A percentile compares a stretch with the other conserved stretches of the same genome.
These are phyloP conservation scores for Boletus hoseneyae DNA, from an alignment of 1,284 basidiomycete genomes.

Conservation along the genomic window DNA sequence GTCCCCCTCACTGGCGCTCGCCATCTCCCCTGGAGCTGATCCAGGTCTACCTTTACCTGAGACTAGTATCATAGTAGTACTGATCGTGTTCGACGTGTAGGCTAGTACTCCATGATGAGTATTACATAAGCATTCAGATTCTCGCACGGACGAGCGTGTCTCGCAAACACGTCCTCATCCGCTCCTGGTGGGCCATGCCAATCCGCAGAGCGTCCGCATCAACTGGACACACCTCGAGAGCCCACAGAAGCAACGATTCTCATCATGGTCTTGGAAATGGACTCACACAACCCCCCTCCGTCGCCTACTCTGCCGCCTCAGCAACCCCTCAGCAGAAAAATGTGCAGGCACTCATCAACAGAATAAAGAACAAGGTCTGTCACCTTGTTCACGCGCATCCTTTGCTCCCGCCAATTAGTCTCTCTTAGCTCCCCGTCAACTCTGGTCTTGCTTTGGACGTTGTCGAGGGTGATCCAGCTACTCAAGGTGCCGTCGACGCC, in stretches of 20 bases:
- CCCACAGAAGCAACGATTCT: constrained; percentile 50
- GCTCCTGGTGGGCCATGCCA: constrained; percentile 34
- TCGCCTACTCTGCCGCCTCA: constrained; percentile 35
- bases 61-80: too few relatives aligned
- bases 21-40: not conserved
- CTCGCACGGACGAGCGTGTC: constrained; percentile 25
- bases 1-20: not conserved
- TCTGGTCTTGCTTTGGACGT: constrained; percentile 72
- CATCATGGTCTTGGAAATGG: constrained; percentile 41
- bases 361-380: constrained; percentile 67
- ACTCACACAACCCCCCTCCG: constrained; percentile 31
- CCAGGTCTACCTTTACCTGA: not conserved
- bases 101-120: not conserved
- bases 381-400: not conserved
- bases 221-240: constrained; percentile 36
- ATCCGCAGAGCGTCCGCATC: constrained; percentile 48
- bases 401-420: not conserved
- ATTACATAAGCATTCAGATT: constrained; percentile 30
- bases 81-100: not conserved
- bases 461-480: constrained; percentile 71
- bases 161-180: constrained; percentile 9
- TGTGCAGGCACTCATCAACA: constrained; percentile 65
- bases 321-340: constrained; percentile 69
- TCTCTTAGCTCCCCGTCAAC: constrained; percentile 73
- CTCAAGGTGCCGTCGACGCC: constrained; percentile 72